Evolutionary conservation across 2,329 filamentous ascomycete species (phyloP).

Genomic region (Didymella segeticola): DNA sequence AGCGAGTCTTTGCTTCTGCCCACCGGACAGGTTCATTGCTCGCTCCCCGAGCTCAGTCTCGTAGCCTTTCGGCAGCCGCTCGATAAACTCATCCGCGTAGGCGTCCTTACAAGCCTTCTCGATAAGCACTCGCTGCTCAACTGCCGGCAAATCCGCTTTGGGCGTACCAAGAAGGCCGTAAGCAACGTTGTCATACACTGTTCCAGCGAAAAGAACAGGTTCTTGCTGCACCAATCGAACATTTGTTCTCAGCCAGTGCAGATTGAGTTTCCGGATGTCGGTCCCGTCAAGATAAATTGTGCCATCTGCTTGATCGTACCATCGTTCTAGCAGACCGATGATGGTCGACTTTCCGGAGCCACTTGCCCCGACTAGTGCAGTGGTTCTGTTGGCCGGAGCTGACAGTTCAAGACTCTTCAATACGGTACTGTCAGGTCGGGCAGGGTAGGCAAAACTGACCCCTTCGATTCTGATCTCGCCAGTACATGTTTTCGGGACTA

Average conservation of each 20-base stretch:
- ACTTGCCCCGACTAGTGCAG: slow-evolving; percentile 90
- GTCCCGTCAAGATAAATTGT: slow-evolving; percentile 45
- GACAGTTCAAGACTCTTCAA: slow-evolving; percentile 81
- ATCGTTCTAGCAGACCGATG: slow-evolving; percentile 76
- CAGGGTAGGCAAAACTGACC: slow-evolving; percentile 92
- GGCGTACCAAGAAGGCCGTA: slow-evolving; percentile 76
- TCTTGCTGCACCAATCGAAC: slow-evolving; percentile 92
- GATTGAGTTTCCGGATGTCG: slow-evolving; percentile 79
- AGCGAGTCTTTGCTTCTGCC: slow-evolving; percentile 94
- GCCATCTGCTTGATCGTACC: slow-evolving; percentile 45
- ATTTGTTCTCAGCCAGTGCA: slow-evolving; percentile 89
- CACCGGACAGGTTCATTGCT: slow-evolving; percentile 88
- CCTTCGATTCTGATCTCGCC: slow-evolving; percentile 75
- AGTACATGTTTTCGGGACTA: slow-evolving; percentile 26
- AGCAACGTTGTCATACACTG: slow-evolving; percentile 85
- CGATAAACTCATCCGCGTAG: slow-evolving; percentile 94
- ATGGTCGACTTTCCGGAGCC: slow-evolving; percentile 95
- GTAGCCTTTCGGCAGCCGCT: slow-evolving; percentile 71
- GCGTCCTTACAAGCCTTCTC: slow-evolving; percentile 84
- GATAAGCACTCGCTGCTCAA: slow-evolving; percentile 74
- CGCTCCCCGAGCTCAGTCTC: slow-evolving; percentile 92
- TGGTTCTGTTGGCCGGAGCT: slow-evolving; percentile 88
- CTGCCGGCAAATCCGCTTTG: slow-evolving; percentile 59
- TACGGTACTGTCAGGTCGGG: slow-evolving; percentile 84
- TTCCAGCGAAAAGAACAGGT: slow-evolving; percentile 85